Evolutionary conservation across 176 grass and related monocot genomes (phyloP), one percentile per base, ranked within the genome.

Genomic region (Carex littledalei): DNA sequence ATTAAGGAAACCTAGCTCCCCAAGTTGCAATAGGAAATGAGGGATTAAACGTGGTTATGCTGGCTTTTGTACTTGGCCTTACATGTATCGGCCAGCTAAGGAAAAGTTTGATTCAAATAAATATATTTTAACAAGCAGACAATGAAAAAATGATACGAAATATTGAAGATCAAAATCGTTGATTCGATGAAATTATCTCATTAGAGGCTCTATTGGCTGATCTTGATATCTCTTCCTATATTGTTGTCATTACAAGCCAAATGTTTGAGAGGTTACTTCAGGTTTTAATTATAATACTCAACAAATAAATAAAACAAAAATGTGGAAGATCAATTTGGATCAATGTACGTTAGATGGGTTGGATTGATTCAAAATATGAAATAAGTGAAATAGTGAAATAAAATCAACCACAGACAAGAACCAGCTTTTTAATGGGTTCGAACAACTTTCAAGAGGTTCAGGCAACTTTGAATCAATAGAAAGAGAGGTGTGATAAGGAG

Each of bases 1-100:
- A 52, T 7, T 6, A 53, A 59, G 17, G 10, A 13, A 14, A 63
- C 3, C 9, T 26, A 26, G 26, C 26, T 50, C 47, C 7, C 58
- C 79, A 63, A 81, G 79, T 81, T 64, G 79, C 60, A 64, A 47
- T 47, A 64, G 4, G 29, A 47, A 63, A 35, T 55, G 6, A 39
- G 17, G 17, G 14, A 3, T 32, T 81, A 8, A 81, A 81, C 79
- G 31, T 81, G 58, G 58, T 41, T 64, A 64, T 81, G 58, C 35
- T 81, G 79, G 58, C 79, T 64, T 47, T 64, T 63, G 58, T 81
- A 49, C 58, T 41, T 47, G 60, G 59, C 34, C 37, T 81, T 53
- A 76, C 3, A 26, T 76, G 3, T 14, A 26, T 32, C 32, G 34
- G 79, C 18, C 31, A 64, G 34, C 32, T 22, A 15, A 43, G 16